phyloP scores from a whole-genome alignment of 2,329 filamentous ascomycete genomes.

The Raffaelea albimanens region DNA sequence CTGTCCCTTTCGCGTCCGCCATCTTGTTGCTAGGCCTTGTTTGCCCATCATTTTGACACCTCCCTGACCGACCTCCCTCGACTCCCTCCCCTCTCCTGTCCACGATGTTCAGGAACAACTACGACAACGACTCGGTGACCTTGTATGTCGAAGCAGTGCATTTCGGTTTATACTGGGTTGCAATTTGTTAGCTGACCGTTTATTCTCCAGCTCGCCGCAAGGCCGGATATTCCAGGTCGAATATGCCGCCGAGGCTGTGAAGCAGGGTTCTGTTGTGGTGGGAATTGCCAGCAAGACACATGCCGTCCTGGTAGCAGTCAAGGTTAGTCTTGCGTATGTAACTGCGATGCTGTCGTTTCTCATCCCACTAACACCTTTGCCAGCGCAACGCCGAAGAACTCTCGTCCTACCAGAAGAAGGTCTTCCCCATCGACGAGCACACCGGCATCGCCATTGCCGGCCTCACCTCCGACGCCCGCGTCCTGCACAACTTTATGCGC shows the following conservation, averaged over 20 bases:
- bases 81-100: slow-evolving; percentile 4
- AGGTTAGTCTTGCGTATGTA: slow-evolving; percentile 60
- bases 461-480: slow-evolving; percentile 92
- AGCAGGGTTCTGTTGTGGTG: slow-evolving; percentile 97
- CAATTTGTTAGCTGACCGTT: slow-evolving; percentile 19
- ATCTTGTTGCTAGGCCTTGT: no score
- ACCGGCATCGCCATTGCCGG: slow-evolving; percentile 91
- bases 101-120: slow-evolving; percentile 99
- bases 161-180: slow-evolving; percentile 9
- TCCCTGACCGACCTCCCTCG: no score
- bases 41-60: no score
- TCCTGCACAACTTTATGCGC: slow-evolving; percentile 99
- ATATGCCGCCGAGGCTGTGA: slow-evolving; percentile 97
- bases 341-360: no score
- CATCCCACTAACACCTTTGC: no score
- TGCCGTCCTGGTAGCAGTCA: slow-evolving; percentile 88
- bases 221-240: slow-evolving; percentile 99
- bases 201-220: slow-evolving; percentile 71
- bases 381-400: slow-evolving; percentile 98
- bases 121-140: slow-evolving; percentile 99
- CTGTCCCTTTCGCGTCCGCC: no score
- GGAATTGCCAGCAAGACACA: slow-evolving; percentile 97
- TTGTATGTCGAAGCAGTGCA: slow-evolving; percentile 56
- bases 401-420: slow-evolving; percentile 99
- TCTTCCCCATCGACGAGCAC: slow-evolving; percentile 93